Evolutionary conservation across 768 basidiomycete species (phyloP).

Genomic region (Filobasidium wieringae): DNA sequence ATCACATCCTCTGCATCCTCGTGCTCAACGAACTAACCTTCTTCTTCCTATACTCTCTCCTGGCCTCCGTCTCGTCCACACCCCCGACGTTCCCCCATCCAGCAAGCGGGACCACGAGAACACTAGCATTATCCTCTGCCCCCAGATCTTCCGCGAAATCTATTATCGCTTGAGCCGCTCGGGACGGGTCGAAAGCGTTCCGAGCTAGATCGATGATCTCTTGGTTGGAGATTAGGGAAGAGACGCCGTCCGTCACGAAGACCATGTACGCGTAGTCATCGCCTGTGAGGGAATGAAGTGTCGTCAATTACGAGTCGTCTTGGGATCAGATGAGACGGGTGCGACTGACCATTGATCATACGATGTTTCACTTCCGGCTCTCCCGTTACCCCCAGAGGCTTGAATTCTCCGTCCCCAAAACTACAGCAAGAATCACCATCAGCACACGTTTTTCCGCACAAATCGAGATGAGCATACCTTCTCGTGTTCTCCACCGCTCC

Average conservation of each 20-base stretch:
- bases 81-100: conserved; percentile 81
- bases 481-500: conserved; percentile 84
- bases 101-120: conserved; percentile 75
- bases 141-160: conserved; percentile 76
- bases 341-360: conserved; percentile 56
- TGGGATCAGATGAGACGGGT: not conserved
- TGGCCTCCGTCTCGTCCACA: conserved; percentile 64
- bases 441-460: conserved; percentile 14
- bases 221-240: conserved; percentile 79
- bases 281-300: conserved; percentile 51
- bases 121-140: conserved; percentile 84
- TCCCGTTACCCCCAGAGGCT: conserved; percentile 79
- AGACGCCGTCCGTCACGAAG: conserved; percentile 85
- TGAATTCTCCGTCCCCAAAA: conserved; percentile 78
- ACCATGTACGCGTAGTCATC: conserved; percentile 74
- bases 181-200: conserved; percentile 55
- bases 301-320: not conserved
- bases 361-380: conserved; percentile 77
- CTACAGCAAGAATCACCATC: conserved; percentile 40
- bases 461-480: conserved; percentile 46
- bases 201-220: conserved; percentile 87
- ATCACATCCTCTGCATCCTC: conserved; percentile 33
- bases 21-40: conserved; percentile 36
- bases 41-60: conserved; percentile 62
- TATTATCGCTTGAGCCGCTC: conserved; percentile 71